Evolutionary conservation across 495 filamentous ascomycete species (phyloP), one percentile per base, ranked within the genome.

Genomic region (Lasiosphaeriaceae sp.): DNA sequence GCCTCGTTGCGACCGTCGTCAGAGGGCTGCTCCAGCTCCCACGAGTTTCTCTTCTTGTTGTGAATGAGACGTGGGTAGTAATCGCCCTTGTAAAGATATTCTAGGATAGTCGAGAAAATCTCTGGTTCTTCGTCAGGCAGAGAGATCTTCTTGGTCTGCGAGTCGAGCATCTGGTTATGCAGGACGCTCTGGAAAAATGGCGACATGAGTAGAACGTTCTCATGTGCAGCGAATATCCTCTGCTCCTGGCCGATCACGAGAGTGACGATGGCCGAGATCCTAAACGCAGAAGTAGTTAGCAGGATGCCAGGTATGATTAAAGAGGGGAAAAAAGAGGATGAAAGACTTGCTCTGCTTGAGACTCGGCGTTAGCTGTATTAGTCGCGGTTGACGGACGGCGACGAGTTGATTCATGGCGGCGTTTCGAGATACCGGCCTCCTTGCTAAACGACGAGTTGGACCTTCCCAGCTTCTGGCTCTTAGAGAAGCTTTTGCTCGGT

Each of bases 61-160:
- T 89, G 86, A 21, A 86, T 61, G 20, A 93, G 73, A 17, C 86
- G 83, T 0, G 89, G 92, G 56, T 86, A 92, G 72, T 97, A 97
- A 69, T 96, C 92, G 60, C 89, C 91, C 73, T 79, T 92, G 81
- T 97, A 96, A 56, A 96, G 85, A 65, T 88, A 96, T 68, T 96
- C 92, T 49, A 97, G 84, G 17, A 97, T 78, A 19, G 87, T 90
- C 24, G 91, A 94, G 78, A 97, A 89, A 64, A 94, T 85, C 67
- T 95, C 90, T 16, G 92, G 89, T 63, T 90, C 83, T 71, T 96
- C 92, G 54, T 91, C 83, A 4, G 92, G 89, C 23, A 97, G 84
- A 51, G 86, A 75, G 62, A 96, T 84, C 57, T 84, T 83, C 72
- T 89, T 90, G 63, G 78, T 77, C 60, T 79, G 69, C 4, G 82